Conservation (phyloP, 192 early-diverging fungal genomes). For the Linnemannia exigua region DNA sequence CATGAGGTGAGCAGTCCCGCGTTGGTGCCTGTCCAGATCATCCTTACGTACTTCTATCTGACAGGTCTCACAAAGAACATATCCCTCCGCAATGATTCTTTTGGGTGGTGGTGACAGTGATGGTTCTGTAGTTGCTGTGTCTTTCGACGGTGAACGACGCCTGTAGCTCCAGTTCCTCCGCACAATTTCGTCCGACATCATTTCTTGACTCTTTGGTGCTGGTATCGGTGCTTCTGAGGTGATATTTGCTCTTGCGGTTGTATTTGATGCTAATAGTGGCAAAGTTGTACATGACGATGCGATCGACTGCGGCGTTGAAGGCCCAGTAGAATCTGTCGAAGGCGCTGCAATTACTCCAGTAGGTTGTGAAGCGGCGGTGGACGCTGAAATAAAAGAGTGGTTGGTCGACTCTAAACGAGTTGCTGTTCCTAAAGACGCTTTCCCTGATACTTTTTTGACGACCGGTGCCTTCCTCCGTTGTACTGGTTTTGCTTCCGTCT, state of each 20-base stretch:
- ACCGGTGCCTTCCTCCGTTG: background rate
- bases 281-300: background rate
- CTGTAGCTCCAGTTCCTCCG: constrained; percentile 33
- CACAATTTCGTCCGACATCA: constrained; percentile 4
- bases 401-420: background rate
- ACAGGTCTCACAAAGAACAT: constrained; percentile 37
- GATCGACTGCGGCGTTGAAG: background rate
- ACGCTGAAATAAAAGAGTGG: background rate
- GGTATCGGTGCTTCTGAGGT: background rate
- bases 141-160: background rate
- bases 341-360: background rate
- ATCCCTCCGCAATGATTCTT: constrained; percentile 1
- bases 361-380: background rate
- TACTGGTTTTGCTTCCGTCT: background rate
- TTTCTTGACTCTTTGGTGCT: background rate
- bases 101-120: too few relatives aligned
- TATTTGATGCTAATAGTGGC: background rate
- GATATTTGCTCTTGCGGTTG: background rate
- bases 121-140: background rate
- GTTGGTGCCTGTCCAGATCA: constrained; percentile 32
- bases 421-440: background rate
- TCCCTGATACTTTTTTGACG: background rate
- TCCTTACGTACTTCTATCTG: constrained; percentile 39
- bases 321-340: background rate
- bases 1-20: constrained; percentile 43